phyloP scores from a whole-genome alignment of 306 rosid species.

The Myrica gale region DNA sequence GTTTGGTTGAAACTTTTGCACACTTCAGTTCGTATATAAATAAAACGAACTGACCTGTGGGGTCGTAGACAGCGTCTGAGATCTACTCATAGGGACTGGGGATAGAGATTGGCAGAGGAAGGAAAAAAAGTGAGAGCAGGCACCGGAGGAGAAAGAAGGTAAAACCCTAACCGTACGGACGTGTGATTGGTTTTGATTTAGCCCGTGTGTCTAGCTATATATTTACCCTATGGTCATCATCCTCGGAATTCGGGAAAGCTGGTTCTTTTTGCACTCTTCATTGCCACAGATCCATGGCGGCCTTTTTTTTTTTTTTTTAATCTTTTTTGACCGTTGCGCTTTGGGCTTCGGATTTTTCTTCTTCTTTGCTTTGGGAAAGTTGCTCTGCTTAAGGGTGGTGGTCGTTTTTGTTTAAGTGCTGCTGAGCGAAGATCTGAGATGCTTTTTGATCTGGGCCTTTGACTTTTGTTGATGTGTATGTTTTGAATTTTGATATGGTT shows the following conservation, averaged over 20 bases:
- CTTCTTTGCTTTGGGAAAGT: neutral
- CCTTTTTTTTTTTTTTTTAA: conserved; percentile 21
- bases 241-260: conserved; percentile 30
- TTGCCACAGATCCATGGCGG: conserved; percentile 49
- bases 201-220: neutral
- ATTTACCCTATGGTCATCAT: conserved; percentile 25
- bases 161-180: conserved; percentile 39
- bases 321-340: conserved; percentile 13
- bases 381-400: conserved; percentile 16
- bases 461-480: neutral
- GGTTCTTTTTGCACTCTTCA: neutral
- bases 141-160: conserved; percentile 15
- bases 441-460: conserved; percentile 7
- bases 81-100: conserved; percentile 40
- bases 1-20: conserved; percentile 30
- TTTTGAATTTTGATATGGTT: conserved; percentile 15
- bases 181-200: conserved; percentile 20
- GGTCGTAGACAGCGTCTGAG: conserved; percentile 39
- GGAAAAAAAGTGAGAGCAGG: conserved; percentile 9
- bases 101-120: conserved; percentile 39
- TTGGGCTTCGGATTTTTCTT: neutral
- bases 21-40: conserved; percentile 29
- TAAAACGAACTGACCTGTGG: conserved; percentile 18
- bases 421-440: conserved; percentile 30
- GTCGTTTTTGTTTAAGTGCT: neutral